These are phyloP conservation scores for Boletus pseudopeckii DNA, from an alignment of 768 basidiomycete genomes.

Conservation along the genomic window DNA sequence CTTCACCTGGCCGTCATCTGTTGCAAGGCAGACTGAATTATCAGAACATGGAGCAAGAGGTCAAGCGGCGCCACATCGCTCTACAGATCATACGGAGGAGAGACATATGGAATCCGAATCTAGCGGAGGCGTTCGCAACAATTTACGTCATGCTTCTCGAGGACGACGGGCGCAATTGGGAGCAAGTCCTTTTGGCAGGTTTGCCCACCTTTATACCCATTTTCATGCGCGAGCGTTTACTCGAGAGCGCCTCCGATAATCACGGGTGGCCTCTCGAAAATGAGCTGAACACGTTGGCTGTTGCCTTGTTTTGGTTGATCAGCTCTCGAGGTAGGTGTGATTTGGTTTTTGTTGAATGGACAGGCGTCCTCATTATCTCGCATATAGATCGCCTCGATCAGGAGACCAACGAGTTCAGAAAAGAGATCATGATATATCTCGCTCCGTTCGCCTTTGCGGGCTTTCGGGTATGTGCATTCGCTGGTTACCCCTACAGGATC, in stretches of 20 bases:
- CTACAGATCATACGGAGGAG: conserved; percentile 44
- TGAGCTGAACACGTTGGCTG: conserved; percentile 42
- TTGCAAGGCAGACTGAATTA: conserved; percentile 22
- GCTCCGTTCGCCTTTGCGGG: conserved; percentile 48
- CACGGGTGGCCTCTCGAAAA: conserved; percentile 50
- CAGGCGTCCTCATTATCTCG: not conserved
- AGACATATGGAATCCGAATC: conserved; percentile 32
- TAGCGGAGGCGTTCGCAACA: conserved; percentile 48
- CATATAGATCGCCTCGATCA: conserved; percentile 21
- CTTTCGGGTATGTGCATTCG: conserved; percentile 41
- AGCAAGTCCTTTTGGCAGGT: conserved; percentile 44
- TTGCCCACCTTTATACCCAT: conserved; percentile 39
- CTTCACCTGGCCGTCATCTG: conserved; percentile 40
- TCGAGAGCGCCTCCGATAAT: conserved; percentile 36
- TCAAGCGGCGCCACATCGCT: conserved; percentile 41
- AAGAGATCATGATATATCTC: conserved; percentile 36
- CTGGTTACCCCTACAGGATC: not conserved
- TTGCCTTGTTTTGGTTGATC: conserved; percentile 48
- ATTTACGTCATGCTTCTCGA: conserved; percentile 60
- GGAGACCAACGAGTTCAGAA: conserved; percentile 34
- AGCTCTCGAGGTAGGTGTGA: conserved; percentile 29
- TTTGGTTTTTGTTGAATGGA: not conserved
- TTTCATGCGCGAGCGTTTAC: conserved; percentile 40
- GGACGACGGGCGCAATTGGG: conserved; percentile 46
- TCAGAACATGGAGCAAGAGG: conserved; percentile 40